Percentiles rank a stretch among this genome's conserved stretches.
Evolutionary conservation across 495 filamentous ascomycete genomes (phyloP).

Genomic region (Apiosordaria backusii): DNA sequence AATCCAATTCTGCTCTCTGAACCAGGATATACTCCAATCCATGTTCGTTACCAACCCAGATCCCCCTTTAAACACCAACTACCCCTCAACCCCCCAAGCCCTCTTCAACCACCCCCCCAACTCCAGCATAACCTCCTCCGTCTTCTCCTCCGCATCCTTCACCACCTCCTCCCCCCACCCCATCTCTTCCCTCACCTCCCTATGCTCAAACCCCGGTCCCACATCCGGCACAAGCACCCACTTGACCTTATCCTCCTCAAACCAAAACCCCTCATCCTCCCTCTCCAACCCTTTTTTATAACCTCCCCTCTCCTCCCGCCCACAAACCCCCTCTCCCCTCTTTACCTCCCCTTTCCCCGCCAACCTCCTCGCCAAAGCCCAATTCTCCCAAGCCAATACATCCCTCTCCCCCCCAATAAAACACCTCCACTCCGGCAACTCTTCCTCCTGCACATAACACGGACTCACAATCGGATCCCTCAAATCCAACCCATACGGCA

Average conservation of each 20-base stretch:
- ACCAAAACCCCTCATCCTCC: conserved; percentile 33
- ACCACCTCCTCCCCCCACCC: conserved; percentile 27
- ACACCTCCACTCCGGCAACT: conserved; percentile 39
- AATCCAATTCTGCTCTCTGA: too few relatives aligned
- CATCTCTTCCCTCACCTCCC: conserved; percentile 23
- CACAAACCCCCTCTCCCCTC: conserved; percentile 7
- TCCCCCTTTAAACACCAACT: background rate
- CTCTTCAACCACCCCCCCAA: conserved; percentile 32
- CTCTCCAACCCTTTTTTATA: conserved; percentile 13
- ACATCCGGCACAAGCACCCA: conserved; percentile 43
- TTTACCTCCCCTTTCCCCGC: conserved; percentile 24
- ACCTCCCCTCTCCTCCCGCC: conserved; percentile 6
- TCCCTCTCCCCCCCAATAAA: conserved; percentile 55
- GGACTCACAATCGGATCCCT: conserved; percentile 34
- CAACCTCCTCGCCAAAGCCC: conserved; percentile 32
- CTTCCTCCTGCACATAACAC: conserved; percentile 25
- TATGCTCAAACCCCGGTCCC: conserved; percentile 37
- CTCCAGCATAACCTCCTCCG: conserved; percentile 24
- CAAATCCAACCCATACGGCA: conserved; percentile 29
- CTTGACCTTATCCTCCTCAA: conserved; percentile 24
- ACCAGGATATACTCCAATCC: too few relatives aligned
- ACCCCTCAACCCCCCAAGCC: conserved; percentile 23
- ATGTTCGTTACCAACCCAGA: background rate
- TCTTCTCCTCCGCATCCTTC: conserved; percentile 37
- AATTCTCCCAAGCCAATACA: conserved; percentile 35